Percentiles rank a stretch among this genome's conserved stretches.
Evolutionary conservation across 257 asterid species (phyloP).

Genomic region (Pogostemon cablin): DNA sequence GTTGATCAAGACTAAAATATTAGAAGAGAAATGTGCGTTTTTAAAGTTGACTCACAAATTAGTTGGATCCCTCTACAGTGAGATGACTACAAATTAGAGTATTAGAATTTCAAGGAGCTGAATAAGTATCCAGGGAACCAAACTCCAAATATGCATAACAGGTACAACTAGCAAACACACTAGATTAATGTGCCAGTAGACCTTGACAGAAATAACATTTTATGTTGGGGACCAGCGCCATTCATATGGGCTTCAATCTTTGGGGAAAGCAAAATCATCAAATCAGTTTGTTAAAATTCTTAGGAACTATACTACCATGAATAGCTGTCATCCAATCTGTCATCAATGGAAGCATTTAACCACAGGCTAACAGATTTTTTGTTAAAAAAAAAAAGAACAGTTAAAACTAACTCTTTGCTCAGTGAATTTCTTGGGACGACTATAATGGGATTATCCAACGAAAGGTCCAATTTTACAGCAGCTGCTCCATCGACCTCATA

Average conservation of each 20-base stretch:
- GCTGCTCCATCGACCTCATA: slow-evolving; percentile 97
- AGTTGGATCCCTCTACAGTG: slow-evolving; percentile 21
- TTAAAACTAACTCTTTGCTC: slow-evolving; percentile 85
- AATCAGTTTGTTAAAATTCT: slow-evolving; percentile 12
- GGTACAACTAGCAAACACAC: slow-evolving; percentile 23
- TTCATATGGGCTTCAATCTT: slow-evolving; percentile 8
- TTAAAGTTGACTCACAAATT: slow-evolving; percentile 18
- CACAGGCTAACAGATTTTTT: slow-evolving; percentile 24
- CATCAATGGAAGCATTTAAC: slow-evolving; percentile 24
- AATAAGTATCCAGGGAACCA: slow-evolving; percentile 17
- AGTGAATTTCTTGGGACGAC: slow-evolving; percentile 85
- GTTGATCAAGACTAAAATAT: slow-evolving; percentile 15
- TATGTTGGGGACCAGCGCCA: slow-evolving; percentile 12
- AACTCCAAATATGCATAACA: slow-evolving; percentile 13
- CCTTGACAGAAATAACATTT: slow-evolving; percentile 18
- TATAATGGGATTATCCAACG: slow-evolving; percentile 88
- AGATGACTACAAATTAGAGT: neutral
- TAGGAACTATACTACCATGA: slow-evolving; percentile 8
- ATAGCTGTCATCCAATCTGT: slow-evolving; percentile 23
- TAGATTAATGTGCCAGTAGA: slow-evolving; percentile 15
- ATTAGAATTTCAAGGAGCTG: slow-evolving; percentile 21
- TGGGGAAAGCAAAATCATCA: neutral
- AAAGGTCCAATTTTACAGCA: slow-evolving; percentile 93
- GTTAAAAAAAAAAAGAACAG: slow-evolving; percentile 19
- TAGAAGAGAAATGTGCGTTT: slow-evolving; percentile 15